Base-by-base conservation (phyloP, 164 flowering plant genomes). In the Echeveria elegans region DNA sequence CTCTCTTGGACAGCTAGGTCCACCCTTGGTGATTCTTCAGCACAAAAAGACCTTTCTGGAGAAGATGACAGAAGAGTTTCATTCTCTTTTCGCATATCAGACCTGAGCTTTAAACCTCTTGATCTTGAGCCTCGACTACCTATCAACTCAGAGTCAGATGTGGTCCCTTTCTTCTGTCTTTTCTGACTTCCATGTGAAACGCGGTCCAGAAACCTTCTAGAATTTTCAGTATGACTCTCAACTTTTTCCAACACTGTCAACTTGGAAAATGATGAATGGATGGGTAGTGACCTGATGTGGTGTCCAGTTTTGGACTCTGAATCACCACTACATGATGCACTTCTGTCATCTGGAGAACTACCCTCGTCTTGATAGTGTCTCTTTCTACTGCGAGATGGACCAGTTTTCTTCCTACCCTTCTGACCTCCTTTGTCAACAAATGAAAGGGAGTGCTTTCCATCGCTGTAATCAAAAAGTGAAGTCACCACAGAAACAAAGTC, bases 151-250 rank as follows among this genome's bases (percentile, higher is more conserved):
- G 96, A 84, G 80, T 88, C 92, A 73, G 87, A 86, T 72, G 81
- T 72, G 26, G 38, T 68, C 73, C 72, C 70, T 73, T 85, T 90
- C 83, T 88, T 95, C 78, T 88, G 96, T 78, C 76, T 82, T 71
- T 92, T 90, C 63, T 74, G 84, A 73, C 80, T 82, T 77, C 86
- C 76, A 77, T 70, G 77, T 63, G 85, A 73, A 70, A 82, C 85
- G 72, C 82, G 85, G 65, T 86, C 97, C 65, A 93, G 90, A 72
- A 83, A 86, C 72, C 95, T 79, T 75, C 87, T 88, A 79, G 80
- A 86, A 63, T 81, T 90, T 69, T 88, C 81, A 75, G 85, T 82
- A 28, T 68, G 74, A 69, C 63, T 63, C 64, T 73, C 89, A 78
- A 71, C 32, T 9, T 43, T 15, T 43, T 43, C 37, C 7, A 34